Conservation (phyloP, 73 alveolate species). For the Paramecium sonneborni region DNA sequence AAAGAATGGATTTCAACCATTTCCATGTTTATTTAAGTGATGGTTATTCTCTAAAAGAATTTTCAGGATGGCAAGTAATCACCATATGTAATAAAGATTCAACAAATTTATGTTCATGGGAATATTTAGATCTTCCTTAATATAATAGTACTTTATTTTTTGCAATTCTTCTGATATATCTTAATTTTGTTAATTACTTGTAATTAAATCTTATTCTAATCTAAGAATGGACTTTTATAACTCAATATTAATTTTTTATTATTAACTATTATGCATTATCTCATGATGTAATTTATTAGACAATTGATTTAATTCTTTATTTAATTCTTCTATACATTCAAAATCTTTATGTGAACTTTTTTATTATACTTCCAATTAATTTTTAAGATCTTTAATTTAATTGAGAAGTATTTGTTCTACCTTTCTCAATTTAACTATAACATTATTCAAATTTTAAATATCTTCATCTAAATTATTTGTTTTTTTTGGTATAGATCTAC, state of each 20-base stretch:
- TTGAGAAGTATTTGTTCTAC: constrained; percentile 4
- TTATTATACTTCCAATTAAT: neutral
- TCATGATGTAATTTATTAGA: constrained; percentile 21
- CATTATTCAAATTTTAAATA: neutral
- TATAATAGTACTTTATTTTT: neutral
- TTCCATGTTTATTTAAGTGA: constrained; percentile 48
- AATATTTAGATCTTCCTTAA: constrained; percentile 25
- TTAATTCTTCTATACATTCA: neutral
- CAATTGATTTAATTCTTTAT: neutral
- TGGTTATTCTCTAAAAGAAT: constrained; percentile 28
- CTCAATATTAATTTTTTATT: constrained; percentile 42
- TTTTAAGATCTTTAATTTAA: neutral
- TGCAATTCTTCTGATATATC: constrained; percentile 32
- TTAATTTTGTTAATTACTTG: neutral
- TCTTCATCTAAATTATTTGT: neutral
- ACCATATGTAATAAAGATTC: constrained; percentile 52
- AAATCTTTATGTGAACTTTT: neutral
- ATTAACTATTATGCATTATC: neutral
- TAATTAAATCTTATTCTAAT: constrained; percentile 10
- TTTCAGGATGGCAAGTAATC: constrained; percentile 43
- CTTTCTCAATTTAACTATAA: neutral
- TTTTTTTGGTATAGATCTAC: constrained; percentile 5
- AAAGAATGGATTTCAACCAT: constrained; percentile 33
- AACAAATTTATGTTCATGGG: constrained; percentile 48
- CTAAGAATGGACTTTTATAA: neutral